Percentiles rank a stretch among this genome's conserved stretches.
phyloP scores from a whole-genome alignment of 192 early-diverging fungal species.

The Cladochytrium replicatum region DNA sequence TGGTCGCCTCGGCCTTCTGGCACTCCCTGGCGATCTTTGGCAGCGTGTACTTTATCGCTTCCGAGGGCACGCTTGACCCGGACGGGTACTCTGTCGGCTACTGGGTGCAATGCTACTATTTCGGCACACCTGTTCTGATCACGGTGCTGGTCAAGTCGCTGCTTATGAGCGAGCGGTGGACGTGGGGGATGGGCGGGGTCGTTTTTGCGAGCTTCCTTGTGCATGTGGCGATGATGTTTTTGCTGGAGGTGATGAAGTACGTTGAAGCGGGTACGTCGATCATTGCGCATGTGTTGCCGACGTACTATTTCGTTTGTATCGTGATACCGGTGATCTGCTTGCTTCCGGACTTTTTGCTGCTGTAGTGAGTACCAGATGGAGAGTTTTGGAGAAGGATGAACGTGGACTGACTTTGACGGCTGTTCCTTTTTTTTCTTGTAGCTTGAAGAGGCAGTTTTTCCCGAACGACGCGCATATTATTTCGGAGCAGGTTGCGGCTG shows the following conservation, averaged over 20 bases:
- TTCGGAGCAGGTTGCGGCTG: neutral
- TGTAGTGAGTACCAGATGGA: slow-evolving; percentile 34
- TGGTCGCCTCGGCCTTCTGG: neutral
- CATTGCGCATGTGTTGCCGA: slow-evolving; percentile 17
- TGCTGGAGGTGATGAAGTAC: slow-evolving; percentile 21
- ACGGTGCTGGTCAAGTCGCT: slow-evolving; percentile 25
- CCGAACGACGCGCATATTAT: slow-evolving; percentile 8
- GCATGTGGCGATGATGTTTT: slow-evolving; percentile 21
- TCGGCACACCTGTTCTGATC: slow-evolving; percentile 30
- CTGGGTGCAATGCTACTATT: slow-evolving; percentile 34
- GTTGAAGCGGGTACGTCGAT: slow-evolving; percentile 20
- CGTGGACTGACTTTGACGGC: no score
- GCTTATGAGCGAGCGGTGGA: slow-evolving; percentile 26
- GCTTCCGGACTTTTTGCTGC: slow-evolving; percentile 12
- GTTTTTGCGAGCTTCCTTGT: slow-evolving; percentile 13
- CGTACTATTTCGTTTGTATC: slow-evolving; percentile 21
- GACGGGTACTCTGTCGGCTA: slow-evolving; percentile 29
- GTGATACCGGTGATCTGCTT: slow-evolving; percentile 15
- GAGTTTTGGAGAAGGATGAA: no score
- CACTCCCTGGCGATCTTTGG: slow-evolving; percentile 18
- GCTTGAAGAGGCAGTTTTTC: slow-evolving; percentile 2
- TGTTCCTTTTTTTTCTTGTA: slow-evolving; percentile 4
- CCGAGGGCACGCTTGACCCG: slow-evolving; percentile 18
- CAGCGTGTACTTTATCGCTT: slow-evolving; percentile 21
- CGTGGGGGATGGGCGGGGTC: slow-evolving; percentile 20